These are phyloP conservation scores for Cystobasidium tubakii DNA, from an alignment of 768 basidiomycete genomes.

Conservation along the genomic window DNA sequence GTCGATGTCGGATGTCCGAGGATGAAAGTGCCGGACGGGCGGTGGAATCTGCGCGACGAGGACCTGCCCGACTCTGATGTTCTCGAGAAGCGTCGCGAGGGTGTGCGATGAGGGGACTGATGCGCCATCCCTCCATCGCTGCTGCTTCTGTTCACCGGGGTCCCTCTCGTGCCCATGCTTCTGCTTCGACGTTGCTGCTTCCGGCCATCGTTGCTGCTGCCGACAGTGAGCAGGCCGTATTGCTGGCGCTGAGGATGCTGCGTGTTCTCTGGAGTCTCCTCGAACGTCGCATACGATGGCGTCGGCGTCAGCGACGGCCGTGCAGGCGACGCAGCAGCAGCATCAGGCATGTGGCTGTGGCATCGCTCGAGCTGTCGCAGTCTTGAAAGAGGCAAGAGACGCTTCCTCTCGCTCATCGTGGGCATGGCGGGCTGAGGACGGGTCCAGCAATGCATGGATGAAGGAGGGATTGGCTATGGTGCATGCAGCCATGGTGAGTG, in stretches of 20 bases:
- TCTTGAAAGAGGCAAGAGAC: not conserved
- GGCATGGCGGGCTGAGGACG: not conserved
- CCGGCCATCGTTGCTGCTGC: not conserved
- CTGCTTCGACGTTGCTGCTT: too few relatives aligned
- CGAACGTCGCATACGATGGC: not conserved
- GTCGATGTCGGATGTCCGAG: conserved; percentile 13
- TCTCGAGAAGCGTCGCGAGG: not conserved
- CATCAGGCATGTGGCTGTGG: not conserved
- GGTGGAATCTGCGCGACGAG: not conserved
- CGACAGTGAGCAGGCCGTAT: not conserved
- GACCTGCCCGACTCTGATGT: conserved; percentile 1
- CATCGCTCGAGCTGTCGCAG: not conserved
- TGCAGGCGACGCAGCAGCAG: not conserved
- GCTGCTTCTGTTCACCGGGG: too few relatives aligned
- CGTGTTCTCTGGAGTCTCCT: not conserved
- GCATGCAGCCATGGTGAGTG: not conserved
- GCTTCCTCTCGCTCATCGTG: not conserved
- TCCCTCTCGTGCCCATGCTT: too few relatives aligned
- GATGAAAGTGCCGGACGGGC: conserved; percentile 1
- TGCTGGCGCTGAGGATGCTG: not conserved
- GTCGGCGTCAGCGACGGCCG: not conserved
- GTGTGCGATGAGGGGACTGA: too few relatives aligned
- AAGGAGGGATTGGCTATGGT: not conserved
- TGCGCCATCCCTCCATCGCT: too few relatives aligned
- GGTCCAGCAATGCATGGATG: not conserved